Conservation (phyloP, 2,329 filamentous ascomycete genomes). For the Stagonosporopsis tanaceti region DNA sequence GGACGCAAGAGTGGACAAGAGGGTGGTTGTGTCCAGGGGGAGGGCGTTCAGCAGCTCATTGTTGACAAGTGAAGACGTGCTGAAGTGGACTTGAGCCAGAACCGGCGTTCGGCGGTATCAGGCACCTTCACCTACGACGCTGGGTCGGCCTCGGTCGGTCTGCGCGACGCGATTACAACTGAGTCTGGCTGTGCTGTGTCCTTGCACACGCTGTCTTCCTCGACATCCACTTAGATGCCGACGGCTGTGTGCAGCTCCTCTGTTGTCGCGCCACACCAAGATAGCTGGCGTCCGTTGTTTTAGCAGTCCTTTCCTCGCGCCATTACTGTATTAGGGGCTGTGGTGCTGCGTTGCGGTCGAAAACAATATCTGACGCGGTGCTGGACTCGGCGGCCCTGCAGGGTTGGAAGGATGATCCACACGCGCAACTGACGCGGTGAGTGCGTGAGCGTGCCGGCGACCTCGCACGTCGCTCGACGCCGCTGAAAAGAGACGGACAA, state of each 20-base stretch:
- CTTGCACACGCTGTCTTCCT: conserved; percentile 52
- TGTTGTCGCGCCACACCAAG: conserved; percentile 80
- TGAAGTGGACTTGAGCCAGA: conserved; percentile 26
- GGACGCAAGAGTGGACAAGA: conserved; percentile 31
- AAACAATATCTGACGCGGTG: conserved; percentile 21
- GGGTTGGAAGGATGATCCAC: conserved; percentile 30
- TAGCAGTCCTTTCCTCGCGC: conserved; percentile 35
- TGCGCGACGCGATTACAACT: conserved; percentile 30
- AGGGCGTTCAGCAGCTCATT: conserved; percentile 70
- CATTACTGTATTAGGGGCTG: conserved; percentile 34
- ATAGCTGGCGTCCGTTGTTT: conserved; percentile 57
- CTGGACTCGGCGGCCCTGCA: conserved; percentile 32
- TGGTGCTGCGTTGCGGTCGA: conserved; percentile 7
- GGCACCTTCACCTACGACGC: conserved; percentile 27
- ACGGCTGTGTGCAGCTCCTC: conserved; percentile 86
- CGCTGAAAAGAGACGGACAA: conserved; percentile 10
- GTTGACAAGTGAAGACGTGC: conserved; percentile 34
- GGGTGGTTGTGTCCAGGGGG: conserved; percentile 60
- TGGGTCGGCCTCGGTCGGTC: conserved; percentile 26
- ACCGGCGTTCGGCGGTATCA: conserved; percentile 19
- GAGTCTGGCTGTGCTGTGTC: conserved; percentile 13
- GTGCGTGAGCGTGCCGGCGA: conserved; percentile 19
- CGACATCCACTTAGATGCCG: conserved; percentile 68
- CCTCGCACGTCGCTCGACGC: conserved; percentile 21
- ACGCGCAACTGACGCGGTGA: conserved; percentile 41